Conservation (phyloP, 345 rosid genomes). For the Erodium maritimum region DNA sequence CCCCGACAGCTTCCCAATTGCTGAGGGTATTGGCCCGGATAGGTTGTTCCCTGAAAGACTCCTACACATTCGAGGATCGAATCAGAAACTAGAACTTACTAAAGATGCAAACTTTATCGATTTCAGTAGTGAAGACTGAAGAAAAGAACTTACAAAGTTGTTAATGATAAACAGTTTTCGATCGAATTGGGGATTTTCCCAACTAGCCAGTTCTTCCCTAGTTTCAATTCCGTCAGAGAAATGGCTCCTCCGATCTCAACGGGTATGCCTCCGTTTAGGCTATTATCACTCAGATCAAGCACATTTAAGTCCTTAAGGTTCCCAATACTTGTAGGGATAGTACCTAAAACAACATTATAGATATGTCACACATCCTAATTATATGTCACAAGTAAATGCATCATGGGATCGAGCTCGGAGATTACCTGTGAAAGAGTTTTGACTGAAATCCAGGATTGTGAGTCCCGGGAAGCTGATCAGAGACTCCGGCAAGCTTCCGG, state of each 20-base stretch:
- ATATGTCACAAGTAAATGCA: constrained; percentile 35
- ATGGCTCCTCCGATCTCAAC: constrained; percentile 51
- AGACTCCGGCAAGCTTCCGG: constrained; percentile 57
- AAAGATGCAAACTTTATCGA: too few species aligned
- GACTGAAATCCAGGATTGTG: constrained; percentile 54
- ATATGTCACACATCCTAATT: constrained; percentile 55
- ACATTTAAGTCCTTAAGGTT: constrained; percentile 38
- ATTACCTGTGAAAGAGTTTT: constrained; percentile 44
- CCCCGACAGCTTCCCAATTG: constrained; percentile 42
- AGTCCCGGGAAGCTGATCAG: constrained; percentile 38
- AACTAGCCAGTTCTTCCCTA: constrained; percentile 39
- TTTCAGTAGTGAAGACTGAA: neutral
- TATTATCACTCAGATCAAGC: constrained; percentile 69
- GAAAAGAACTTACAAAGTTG: constrained; percentile 43
- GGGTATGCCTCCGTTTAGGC: constrained; percentile 60
- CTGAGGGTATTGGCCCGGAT: constrained; percentile 47
- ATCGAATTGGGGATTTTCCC: constrained; percentile 65
- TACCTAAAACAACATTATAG: constrained; percentile 48
- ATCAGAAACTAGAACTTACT: neutral
- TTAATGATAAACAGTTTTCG: constrained; percentile 43
- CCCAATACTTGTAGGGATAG: constrained; percentile 43
- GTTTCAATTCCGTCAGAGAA: constrained; percentile 58
- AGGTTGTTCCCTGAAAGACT: constrained; percentile 56
- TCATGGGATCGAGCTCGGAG: constrained; percentile 62
- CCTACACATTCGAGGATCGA: constrained; percentile 24